Conservation (phyloP, 2,329 filamentous ascomycete genomes). For the Cytospora mali region DNA sequence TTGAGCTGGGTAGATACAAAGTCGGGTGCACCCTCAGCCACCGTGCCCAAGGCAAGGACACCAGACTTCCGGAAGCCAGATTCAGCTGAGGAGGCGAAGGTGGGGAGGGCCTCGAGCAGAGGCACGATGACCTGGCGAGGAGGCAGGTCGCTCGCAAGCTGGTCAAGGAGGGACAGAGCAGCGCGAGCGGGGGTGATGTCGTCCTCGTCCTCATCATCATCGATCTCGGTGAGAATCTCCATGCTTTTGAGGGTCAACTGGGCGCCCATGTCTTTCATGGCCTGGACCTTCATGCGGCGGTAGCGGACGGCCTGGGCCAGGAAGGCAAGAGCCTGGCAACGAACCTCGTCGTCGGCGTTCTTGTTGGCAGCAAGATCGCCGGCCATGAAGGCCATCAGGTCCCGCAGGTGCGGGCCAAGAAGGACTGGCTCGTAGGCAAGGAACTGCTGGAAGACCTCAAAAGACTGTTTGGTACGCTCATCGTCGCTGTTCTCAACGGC, state of each 20-base stretch:
- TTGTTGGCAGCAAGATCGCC: conserved; percentile 80
- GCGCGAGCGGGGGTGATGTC: conserved; percentile 84
- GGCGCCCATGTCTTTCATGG: conserved; percentile 79
- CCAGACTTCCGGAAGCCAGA: conserved; percentile 84
- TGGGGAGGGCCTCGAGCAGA: conserved; percentile 81
- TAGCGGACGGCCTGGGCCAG: conserved; percentile 90
- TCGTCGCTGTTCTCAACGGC: conserved; percentile 80
- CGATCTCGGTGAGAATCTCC: conserved; percentile 87
- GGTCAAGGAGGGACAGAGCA: conserved; percentile 84
- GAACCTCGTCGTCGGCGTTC: conserved; percentile 78
- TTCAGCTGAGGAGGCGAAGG: conserved; percentile 74
- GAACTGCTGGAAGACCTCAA: conserved; percentile 96
- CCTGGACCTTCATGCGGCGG: conserved; percentile 94
- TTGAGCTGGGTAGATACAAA: conserved; percentile 94
- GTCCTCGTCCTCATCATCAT: conserved; percentile 77
- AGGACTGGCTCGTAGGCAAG: conserved; percentile 87
- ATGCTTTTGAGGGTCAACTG: conserved; percentile 86
- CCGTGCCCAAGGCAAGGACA: conserved; percentile 89
- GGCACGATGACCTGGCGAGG: conserved; percentile 94
- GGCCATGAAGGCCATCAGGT: conserved; percentile 92
- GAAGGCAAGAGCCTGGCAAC: conserved; percentile 90
- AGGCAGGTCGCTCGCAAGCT: conserved; percentile 83
- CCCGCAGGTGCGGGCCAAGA: conserved; percentile 81
- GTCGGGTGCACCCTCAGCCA: conserved; percentile 94
- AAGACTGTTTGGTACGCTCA: conserved; percentile 84